phyloP scores from a whole-genome alignment of 345 rosid species.

The Hevea brasiliensis region DNA sequence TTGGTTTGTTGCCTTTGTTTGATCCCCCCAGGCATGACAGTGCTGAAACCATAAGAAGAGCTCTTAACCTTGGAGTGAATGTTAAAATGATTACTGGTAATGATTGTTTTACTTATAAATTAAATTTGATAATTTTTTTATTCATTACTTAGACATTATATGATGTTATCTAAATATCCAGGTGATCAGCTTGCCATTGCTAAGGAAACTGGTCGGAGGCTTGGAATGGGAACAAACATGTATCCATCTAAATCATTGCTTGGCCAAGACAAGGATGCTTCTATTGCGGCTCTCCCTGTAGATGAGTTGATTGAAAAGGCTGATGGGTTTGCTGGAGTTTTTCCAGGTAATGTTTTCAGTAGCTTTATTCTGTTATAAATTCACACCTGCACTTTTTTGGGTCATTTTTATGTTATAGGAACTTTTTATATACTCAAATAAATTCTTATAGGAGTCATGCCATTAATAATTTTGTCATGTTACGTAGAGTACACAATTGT shows the following conservation, averaged over 20 bases:
- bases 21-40: slow-evolving; percentile 99
- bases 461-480: neutral
- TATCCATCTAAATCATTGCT: slow-evolving; percentile 88
- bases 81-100: slow-evolving; percentile 94
- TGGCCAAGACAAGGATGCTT: slow-evolving; percentile 78
- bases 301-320: slow-evolving; percentile 94
- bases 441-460: neutral
- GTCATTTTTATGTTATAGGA: neutral
- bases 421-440: neutral
- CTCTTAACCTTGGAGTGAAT: slow-evolving; percentile 84
- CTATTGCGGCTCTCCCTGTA: slow-evolving; percentile 72
- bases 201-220: slow-evolving; percentile 94
- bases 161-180: slow-evolving; percentile 22
- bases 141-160: neutral
- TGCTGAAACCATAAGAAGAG: slow-evolving; percentile 92
- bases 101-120: neutral
- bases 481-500: neutral
- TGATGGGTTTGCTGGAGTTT: slow-evolving; percentile 94
- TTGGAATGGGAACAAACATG: slow-evolving; percentile 98
- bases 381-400: neutral
- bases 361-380: neutral
- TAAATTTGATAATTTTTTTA: no score
- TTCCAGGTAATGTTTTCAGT: slow-evolving; percentile 56
- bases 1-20: slow-evolving; percentile 81
- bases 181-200: slow-evolving; percentile 96